A percentile compares a stretch with the other conserved stretches of the same genome.
phyloP scores from a whole-genome alignment of 2,329 filamentous ascomycete genomes.

The Phyllachora maydis region DNA sequence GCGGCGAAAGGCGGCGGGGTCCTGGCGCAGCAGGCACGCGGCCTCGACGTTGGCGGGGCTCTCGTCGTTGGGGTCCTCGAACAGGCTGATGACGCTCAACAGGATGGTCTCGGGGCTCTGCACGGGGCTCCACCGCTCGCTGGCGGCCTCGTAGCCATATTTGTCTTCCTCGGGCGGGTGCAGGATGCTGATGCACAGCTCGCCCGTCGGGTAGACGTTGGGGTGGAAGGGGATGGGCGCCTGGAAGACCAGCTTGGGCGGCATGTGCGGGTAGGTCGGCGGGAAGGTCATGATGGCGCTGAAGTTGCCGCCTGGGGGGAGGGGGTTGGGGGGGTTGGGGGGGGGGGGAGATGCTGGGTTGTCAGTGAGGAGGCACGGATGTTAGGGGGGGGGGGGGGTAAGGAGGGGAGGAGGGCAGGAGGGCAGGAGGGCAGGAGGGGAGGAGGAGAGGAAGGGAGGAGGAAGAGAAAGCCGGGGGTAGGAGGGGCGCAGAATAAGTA shows the following conservation, averaged over 20 bases:
- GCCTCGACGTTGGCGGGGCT: slow-evolving; percentile 91
- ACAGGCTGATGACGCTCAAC: slow-evolving; percentile 76
- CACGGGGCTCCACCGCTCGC: slow-evolving; percentile 85
- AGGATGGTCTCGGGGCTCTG: slow-evolving; percentile 92
- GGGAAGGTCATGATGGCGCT: slow-evolving; percentile 72
- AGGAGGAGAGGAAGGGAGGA: background rate
- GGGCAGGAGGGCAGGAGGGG: slow-evolving; percentile 3
- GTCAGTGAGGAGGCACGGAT: background rate
- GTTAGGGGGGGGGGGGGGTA: background rate
- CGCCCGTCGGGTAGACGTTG: slow-evolving; percentile 75
- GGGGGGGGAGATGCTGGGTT: background rate
- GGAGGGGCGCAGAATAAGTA: too few relatives aligned
- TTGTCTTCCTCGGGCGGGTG: slow-evolving; percentile 89
- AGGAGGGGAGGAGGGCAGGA: background rate
- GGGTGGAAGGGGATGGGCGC: slow-evolving; percentile 75
- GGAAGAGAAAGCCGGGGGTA: too few relatives aligned
- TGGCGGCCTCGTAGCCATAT: slow-evolving; percentile 78
- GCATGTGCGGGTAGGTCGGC: slow-evolving; percentile 64
- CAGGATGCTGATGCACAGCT: slow-evolving; percentile 91
- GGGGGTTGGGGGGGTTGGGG: slow-evolving; percentile 1
- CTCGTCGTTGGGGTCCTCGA: slow-evolving; percentile 86
- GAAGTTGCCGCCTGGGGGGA: slow-evolving; percentile 63
- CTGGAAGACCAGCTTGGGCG: slow-evolving; percentile 76
- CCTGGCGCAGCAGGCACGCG: slow-evolving; percentile 69
- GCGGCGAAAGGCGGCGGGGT: slow-evolving; percentile 59